Base-by-base conservation (phyloP, 202 grass and related monocot species). In the Elaeis oleifera region DNA sequence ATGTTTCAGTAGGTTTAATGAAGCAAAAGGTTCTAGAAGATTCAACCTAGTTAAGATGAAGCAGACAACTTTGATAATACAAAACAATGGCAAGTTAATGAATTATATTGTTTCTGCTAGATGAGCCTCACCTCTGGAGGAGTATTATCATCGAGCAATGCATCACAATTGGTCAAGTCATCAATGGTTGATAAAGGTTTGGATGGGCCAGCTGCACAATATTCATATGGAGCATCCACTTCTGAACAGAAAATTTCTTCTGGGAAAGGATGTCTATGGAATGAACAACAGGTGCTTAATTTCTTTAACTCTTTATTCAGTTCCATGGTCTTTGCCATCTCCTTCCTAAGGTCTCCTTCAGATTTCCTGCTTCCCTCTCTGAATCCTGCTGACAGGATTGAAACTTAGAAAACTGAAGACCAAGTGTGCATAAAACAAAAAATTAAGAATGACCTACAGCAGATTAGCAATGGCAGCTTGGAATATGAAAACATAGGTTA, bases 231-330 rank as follows among this genome's bases (percentile, higher is more conserved):
- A 50, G 36, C 36, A 44, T 74, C 54, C 59, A 76, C 61, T 67
- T 68, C 65, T 50, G 53, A 31, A 61, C 55, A n/a, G 78, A 5
- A 32, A 52, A 29, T 60, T 25, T 71, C 72, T 68, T 50, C 70
- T 28, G 27, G 56, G 22, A 32, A 49, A 49, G 59, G 68, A 79
- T 51, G 36, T 13, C 68, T 85, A 54, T 80, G 64, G 49, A 61
- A 77, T 32, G 79, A 83, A 75, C 78, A 86, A 24, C 0, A 26
- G 59, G 70, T 62, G 48, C 69, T 80, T 31, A 86, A 24, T 23
- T 60, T 58, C 52, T 79, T 72, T 29, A 80, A 56, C 53, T 85
- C 59, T 64, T 59, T 83, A 70, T 84, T 77, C 49, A 95, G 70
- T 60, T 84, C 71, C 68, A 81, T 65, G n/a, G 81, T 69, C 69